Evolutionary conservation across 164 flowering plant species (phyloP).

Genomic region (Taxillus chinensis): DNA sequence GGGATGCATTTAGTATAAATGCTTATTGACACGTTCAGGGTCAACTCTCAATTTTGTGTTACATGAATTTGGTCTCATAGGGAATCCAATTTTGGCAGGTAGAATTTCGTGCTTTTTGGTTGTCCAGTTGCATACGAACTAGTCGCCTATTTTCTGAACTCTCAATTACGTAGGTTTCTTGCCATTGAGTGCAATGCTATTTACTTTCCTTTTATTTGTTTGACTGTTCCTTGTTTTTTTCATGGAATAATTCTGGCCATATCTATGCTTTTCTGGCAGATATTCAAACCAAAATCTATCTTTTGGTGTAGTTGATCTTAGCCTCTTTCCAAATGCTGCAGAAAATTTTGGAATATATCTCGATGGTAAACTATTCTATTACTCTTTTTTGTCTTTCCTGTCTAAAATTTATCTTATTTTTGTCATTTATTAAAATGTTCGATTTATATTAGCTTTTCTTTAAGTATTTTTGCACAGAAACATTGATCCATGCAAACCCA

Average conservation of each 20-base stretch:
- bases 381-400: background rate
- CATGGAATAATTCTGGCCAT: background rate
- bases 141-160: conserved; percentile 79
- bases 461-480: background rate
- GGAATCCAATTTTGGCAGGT: conserved; percentile 38
- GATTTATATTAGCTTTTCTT: background rate
- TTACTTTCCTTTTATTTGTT: background rate
- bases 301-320: conserved; percentile 85
- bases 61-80: background rate
- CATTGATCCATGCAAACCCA: background rate
- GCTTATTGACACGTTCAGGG: too few relatives aligned
- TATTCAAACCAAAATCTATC: conserved; percentile 77
- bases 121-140: conserved; percentile 45
- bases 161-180: conserved; percentile 63
- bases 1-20: too few relatives aligned
- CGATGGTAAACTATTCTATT: conserved; percentile 29
- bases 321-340: conserved; percentile 92
- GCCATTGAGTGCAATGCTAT: background rate
- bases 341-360: conserved; percentile 77
- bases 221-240: background rate
- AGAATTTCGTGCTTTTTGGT: conserved; percentile 57
- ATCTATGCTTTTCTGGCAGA: conserved; percentile 24
- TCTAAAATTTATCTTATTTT: background rate
- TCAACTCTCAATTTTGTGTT: too few relatives aligned
- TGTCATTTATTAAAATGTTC: background rate